Evolutionary conservation across 2,329 filamentous ascomycete species (phyloP), one percentile per base, ranked within the genome.

Genomic region (Sclerotiophoma versabilis): DNA sequence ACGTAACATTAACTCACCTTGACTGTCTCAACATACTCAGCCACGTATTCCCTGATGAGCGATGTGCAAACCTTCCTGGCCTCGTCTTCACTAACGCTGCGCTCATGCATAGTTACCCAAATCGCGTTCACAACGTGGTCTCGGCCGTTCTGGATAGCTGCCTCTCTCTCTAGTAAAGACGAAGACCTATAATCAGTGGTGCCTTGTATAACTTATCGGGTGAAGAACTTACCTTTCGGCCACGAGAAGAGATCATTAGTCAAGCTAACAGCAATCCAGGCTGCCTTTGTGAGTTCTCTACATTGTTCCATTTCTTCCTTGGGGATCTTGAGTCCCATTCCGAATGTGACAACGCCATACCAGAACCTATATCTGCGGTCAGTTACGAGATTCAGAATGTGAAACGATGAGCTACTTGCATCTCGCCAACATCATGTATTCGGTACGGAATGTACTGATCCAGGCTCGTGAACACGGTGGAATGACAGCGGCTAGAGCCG

Each of bases 241-340:
- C 65, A 77, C 0, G 76, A 79, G 47, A 68, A 77, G 9, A 79
- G 60, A 57, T 79, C 76, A 44, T 79, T 79, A 8, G 64, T 68
- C 8, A 79, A 65, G 5, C 65, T 64, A 12, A 71, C 39, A n/a
- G 68, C 68, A 9, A 61, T 58, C 12, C 62, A 75, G 1, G 61
- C 74, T 5, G 73, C 65, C 12, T 37, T 36, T 8, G 46, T 54
- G 11, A 63, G 53, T 12, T 32, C 54, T 32, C 57, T 64, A 27
- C 66, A 71, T 3, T 69, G 51, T 0, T 72, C 66, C 6, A 66
- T 42, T 34, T 79, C 76, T 4, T 72, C 44, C 3, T 73, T 65
- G 12, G 75, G 74, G 22, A 78, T 77, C 1, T 64, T 73, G 12
- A 79, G 61, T 1, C 62, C 74, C 60, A 72, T 65, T 3, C 64